phyloP scores from a whole-genome alignment of 176 grass and related monocot genomes.

The Musa beccarii region DNA sequence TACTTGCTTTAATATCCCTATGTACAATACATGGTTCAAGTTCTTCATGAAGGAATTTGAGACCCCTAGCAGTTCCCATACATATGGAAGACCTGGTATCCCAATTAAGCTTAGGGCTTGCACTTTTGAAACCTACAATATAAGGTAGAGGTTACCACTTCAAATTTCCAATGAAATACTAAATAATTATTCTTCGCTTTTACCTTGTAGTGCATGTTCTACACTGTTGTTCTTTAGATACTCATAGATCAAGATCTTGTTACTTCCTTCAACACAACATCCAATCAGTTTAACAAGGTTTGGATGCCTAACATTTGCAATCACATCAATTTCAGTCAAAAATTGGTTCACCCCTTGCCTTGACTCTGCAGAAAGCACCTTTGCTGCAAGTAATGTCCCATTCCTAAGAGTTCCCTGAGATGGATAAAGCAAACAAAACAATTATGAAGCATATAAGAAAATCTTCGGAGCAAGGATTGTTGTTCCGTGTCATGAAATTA shows the following conservation, averaged over 20 bases:
- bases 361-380: conserved; percentile 41
- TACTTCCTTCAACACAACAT: conserved; percentile 24
- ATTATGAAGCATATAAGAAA: too few relatives aligned
- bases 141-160: neutral
- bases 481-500: too few relatives aligned
- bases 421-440: neutral
- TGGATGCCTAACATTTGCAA: conserved; percentile 21
- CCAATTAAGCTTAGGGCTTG: conserved; percentile 21
- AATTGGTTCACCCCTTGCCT: conserved; percentile 50
- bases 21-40: conserved; percentile 35
- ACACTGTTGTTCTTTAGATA: conserved; percentile 48
- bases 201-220: conserved; percentile 37
- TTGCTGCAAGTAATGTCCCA: conserved; percentile 37
- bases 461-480: too few relatives aligned
- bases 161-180: neutral
- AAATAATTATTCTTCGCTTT: neutral
- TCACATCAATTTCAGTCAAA: conserved; percentile 46
- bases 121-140: neutral
- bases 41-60: conserved; percentile 49
- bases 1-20: too few relatives aligned
- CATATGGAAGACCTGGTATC: conserved; percentile 28
- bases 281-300: neutral
- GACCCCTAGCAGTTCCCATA: conserved; percentile 35
- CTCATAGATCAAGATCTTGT: conserved; percentile 43
- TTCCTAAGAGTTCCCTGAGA: conserved; percentile 36